These are phyloP conservation scores for Ettlia oleoabundans DNA, from an alignment of 139 green algal species.

Conservation along the genomic window DNA sequence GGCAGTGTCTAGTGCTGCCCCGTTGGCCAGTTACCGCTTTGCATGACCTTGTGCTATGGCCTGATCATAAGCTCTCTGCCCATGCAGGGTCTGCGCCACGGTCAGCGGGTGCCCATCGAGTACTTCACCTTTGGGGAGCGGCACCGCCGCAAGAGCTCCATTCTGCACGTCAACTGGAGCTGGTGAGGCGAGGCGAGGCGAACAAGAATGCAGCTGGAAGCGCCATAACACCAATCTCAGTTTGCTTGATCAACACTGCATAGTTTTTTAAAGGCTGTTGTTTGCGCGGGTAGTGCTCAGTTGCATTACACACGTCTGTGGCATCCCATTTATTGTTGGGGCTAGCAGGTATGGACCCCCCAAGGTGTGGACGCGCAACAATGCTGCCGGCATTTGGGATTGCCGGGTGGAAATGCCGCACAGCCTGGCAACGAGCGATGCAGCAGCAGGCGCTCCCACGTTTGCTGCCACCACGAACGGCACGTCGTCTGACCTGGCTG, in stretches of 20 bases:
- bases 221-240: background rate
- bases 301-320: background rate
- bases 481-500: too few relatives aligned
- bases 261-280: too few relatives aligned
- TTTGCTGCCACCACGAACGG: background rate
- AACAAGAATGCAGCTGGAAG: background rate
- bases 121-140: constrained; percentile 75
- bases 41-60: background rate
- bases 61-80: too few relatives aligned
- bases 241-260: too few relatives aligned
- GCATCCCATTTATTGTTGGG: background rate
- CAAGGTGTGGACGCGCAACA: constrained; percentile 74
- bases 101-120: constrained; percentile 74
- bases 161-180: constrained; percentile 68
- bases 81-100: constrained; percentile 60
- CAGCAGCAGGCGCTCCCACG: background rate
- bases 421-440: background rate
- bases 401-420: constrained; percentile 1
- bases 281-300: too few relatives aligned
- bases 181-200: constrained; percentile 54
- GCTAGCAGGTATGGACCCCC: constrained; percentile 76
- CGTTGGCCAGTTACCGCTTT: background rate
- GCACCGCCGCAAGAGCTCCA: constrained; percentile 54
- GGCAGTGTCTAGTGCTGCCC: background rate
- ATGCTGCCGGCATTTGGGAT: constrained; percentile 62